phyloP scores from a whole-genome alignment of 495 filamentous ascomycete genomes.

The Aspergillus bertholletiae region DNA sequence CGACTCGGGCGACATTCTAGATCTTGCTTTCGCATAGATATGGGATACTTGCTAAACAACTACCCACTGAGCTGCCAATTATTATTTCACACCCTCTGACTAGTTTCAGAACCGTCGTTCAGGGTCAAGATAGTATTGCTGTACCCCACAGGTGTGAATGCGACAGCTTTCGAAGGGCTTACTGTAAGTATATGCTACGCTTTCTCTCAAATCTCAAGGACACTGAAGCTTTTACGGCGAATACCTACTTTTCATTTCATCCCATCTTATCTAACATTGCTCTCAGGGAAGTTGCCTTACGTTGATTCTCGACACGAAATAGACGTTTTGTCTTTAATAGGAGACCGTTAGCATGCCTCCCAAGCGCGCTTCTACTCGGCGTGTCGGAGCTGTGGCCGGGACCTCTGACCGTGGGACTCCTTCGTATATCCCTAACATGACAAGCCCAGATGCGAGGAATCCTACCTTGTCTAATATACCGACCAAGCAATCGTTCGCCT shows the following conservation, averaged over 20 bases:
- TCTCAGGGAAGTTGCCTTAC: not conserved
- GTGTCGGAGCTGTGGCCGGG: slow-evolving; percentile 5
- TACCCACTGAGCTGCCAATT: not conserved
- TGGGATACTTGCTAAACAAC: not conserved
- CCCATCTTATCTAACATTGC: not conserved
- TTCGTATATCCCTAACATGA: slow-evolving; percentile 12
- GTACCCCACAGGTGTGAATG: not conserved
- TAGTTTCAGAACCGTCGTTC: not conserved
- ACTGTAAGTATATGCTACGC: not conserved
- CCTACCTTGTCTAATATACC: slow-evolving; percentile 26
- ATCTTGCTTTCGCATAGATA: not conserved
- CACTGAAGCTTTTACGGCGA: not conserved
- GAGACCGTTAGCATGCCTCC: slow-evolving; percentile 20
- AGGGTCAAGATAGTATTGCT: not conserved
- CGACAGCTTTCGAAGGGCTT: not conserved
- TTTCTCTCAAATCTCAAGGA: not conserved
- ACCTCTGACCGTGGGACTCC: slow-evolving; percentile 5
- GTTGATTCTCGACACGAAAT: not conserved
- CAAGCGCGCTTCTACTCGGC: slow-evolving; percentile 18
- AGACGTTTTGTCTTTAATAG: not conserved
- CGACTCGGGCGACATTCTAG: not conserved
- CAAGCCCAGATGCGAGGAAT: slow-evolving; percentile 7
- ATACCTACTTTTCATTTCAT: not conserved
- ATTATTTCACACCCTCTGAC: not conserved
- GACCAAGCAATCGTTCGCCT: slow-evolving; percentile 29